Evolutionary conservation across 2,329 filamentous ascomycete species (phyloP).

Genomic region (Colletotrichum tamarilloi): DNA sequence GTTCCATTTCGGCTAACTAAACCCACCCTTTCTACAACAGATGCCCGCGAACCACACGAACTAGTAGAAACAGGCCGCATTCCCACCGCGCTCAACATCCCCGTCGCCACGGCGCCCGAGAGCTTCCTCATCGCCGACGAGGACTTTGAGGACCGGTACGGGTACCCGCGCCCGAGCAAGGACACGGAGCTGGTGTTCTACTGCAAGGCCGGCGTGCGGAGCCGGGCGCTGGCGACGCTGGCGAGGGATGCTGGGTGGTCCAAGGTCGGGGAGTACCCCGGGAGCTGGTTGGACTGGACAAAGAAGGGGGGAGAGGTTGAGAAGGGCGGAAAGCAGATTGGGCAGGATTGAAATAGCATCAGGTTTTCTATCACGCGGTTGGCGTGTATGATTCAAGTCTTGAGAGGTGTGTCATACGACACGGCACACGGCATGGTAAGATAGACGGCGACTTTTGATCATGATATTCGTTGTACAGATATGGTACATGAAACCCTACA

Average conservation of each 20-base stretch:
- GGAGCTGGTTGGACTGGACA: slow-evolving; percentile 87
- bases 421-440: neutral
- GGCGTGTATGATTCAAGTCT: too few species aligned
- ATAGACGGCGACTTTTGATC: slow-evolving; percentile 14
- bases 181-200: slow-evolving; percentile 81
- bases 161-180: slow-evolving; percentile 74
- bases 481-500: slow-evolving; percentile 16
- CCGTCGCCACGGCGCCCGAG: slow-evolving; percentile 81
- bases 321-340: slow-evolving; percentile 36
- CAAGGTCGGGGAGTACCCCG: slow-evolving; percentile 77
- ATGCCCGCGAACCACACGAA: slow-evolving; percentile 80
- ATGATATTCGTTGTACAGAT: slow-evolving; percentile 31
- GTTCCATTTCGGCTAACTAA: too few species aligned
- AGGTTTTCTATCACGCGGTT: neutral
- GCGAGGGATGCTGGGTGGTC: slow-evolving; percentile 82
- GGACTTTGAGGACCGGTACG: slow-evolving; percentile 87
- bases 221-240: slow-evolving; percentile 79
- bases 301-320: slow-evolving; percentile 74
- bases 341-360: neutral
- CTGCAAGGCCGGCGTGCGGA: slow-evolving; percentile 91
- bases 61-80: slow-evolving; percentile 75
- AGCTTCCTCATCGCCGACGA: slow-evolving; percentile 79
- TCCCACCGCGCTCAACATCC: slow-evolving; percentile 85
- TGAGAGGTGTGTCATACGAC: neutral
- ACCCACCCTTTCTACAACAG: slow-evolving; percentile 46